Percentiles rank a stretch among this genome's conserved stretches.
Evolutionary conservation across 2,329 filamentous ascomycete species (phyloP).

Genomic region (Colletotrichum kahawae): DNA sequence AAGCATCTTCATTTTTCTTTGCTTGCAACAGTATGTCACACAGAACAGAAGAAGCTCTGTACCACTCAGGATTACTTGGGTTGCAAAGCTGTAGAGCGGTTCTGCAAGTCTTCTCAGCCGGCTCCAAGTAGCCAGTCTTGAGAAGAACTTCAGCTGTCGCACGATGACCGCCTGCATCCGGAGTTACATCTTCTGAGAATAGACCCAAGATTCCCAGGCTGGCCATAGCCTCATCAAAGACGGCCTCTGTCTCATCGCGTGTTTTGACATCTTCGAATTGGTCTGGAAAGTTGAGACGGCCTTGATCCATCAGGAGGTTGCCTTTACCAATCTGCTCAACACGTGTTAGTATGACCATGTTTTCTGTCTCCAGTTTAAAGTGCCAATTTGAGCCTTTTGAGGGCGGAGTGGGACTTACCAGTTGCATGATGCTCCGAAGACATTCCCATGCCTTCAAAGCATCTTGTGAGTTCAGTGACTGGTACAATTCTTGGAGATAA

Average conservation of each 20-base stretch:
- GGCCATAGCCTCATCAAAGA: not conserved
- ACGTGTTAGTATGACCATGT: fast-evolving
- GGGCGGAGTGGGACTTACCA: not conserved
- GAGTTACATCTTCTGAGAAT: not conserved
- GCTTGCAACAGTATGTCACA: not conserved
- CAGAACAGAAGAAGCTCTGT: not conserved
- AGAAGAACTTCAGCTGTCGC: not conserved
- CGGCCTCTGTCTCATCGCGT: not conserved
- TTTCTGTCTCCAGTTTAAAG: fast-evolving
- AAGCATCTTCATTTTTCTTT: not conserved
- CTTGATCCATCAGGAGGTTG: not conserved
- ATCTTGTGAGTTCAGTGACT: not conserved
- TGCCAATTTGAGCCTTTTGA: not conserved
- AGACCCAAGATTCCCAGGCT: not conserved
- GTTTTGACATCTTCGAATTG: not conserved
- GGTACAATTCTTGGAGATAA: not conserved
- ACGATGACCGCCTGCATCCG: not conserved
- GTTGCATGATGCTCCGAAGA: not conserved
- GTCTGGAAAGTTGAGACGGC: not conserved
- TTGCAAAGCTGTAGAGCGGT: not conserved
- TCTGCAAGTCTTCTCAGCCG: not conserved
- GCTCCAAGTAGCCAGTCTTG: not conserved
- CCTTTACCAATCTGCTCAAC: not conserved
- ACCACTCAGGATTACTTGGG: not conserved
- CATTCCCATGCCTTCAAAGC: not conserved